Percentiles rank a stretch among this genome's conserved stretches.
phyloP scores from a whole-genome alignment of 2,329 filamentous ascomycete species.

The Alternaria rosae region DNA sequence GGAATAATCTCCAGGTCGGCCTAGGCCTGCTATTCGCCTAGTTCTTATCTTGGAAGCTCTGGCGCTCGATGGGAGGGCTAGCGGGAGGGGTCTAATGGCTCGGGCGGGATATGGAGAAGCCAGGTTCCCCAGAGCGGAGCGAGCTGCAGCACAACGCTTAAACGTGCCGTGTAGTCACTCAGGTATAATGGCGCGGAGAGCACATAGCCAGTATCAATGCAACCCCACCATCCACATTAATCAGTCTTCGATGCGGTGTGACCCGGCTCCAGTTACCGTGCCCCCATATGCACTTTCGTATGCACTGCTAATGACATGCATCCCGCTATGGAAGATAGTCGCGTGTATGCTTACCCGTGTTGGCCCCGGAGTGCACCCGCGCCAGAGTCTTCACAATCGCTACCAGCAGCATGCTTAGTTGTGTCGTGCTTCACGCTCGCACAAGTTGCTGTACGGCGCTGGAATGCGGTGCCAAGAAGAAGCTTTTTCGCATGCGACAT shows the following conservation, averaged over 20 bases:
- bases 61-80: not conserved
- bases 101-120: conserved; percentile 6
- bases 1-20: not conserved
- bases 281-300: not conserved
- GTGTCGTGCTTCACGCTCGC: not conserved
- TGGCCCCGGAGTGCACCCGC: not conserved
- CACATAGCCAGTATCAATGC: conserved; percentile 20
- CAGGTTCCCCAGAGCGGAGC: conserved; percentile 7
- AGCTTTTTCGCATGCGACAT: conserved; percentile 5
- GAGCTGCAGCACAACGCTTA: conserved; percentile 4
- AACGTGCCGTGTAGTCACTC: not conserved
- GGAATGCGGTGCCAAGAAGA: not conserved
- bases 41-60: not conserved
- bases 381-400: not conserved
- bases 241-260: conserved; percentile 36
- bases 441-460: not conserved
- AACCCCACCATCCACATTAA: conserved; percentile 18
- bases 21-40: not conserved
- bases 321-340: conserved; percentile 18
- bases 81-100: not conserved
- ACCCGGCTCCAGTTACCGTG: conserved; percentile 13
- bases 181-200: conserved; percentile 5
- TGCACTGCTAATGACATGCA: conserved; percentile 3
- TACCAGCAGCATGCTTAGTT: not conserved
- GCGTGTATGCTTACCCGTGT: conserved; percentile 34